Evolutionary conservation across 306 rosid genomes (phyloP).

Genomic region (Vachellia collinsii): DNA sequence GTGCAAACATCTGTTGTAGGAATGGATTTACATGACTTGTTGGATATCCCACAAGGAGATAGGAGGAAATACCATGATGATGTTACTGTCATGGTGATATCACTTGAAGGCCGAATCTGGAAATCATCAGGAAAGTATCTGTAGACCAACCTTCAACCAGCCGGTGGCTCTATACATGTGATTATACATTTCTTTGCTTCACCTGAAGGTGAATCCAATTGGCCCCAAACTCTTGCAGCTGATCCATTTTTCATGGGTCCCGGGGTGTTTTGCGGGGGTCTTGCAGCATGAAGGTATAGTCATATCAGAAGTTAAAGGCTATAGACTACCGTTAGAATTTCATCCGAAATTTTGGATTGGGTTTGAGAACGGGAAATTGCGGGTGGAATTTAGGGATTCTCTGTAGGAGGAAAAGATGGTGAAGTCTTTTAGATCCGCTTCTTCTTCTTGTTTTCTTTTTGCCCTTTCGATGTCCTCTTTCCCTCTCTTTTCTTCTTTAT

Average conservation of each 20-base stretch:
- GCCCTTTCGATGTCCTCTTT: slow-evolving; percentile 27
- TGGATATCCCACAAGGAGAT: slow-evolving; percentile 98
- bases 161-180: slow-evolving; percentile 34
- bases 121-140: slow-evolving; percentile 92
- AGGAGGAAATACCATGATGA: slow-evolving; percentile 98
- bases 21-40: slow-evolving; percentile 92
- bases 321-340: slow-evolving; percentile 37
- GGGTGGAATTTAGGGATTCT: slow-evolving; percentile 47
- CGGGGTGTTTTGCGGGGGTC: slow-evolving; percentile 32
- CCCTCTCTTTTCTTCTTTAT: slow-evolving; percentile 29
- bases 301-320: slow-evolving; percentile 34
- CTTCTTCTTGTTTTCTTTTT: slow-evolving; percentile 6
- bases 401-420: slow-evolving; percentile 40
- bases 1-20: slow-evolving; percentile 57
- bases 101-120: slow-evolving; percentile 99
- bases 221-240: slow-evolving; percentile 49
- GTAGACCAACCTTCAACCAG: slow-evolving; percentile 43
- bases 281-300: slow-evolving; percentile 45
- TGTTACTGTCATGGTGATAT: slow-evolving; percentile 95
- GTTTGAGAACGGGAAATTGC: slow-evolving; percentile 41
- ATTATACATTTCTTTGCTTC: slow-evolving; percentile 35
- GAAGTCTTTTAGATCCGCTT: slow-evolving; percentile 31
- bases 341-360: slow-evolving; percentile 38
- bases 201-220: slow-evolving; percentile 38
- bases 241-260: slow-evolving; percentile 64